A percentile compares a stretch with the other conserved stretches of the same genome.
phyloP scores from a whole-genome alignment of 1,284 basidiomycete species.

The Schizophyllum amplum region DNA sequence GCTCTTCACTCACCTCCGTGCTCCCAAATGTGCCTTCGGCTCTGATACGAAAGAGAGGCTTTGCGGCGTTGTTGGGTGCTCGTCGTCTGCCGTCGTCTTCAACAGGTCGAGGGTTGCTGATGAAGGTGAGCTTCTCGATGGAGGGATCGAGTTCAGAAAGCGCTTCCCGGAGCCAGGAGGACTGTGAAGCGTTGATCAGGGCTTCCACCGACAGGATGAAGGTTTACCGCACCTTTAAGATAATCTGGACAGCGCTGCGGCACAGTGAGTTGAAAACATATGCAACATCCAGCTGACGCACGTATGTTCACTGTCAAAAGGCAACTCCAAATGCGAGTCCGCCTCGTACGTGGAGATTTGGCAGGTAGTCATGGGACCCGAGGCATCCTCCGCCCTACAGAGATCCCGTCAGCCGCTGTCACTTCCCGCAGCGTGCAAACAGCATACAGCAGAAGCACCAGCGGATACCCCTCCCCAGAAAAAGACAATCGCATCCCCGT shows the following conservation, averaged over 20 bases:
- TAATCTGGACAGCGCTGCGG: constrained; percentile 68
- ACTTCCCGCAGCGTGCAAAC: constrained; percentile 1
- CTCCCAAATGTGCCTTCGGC: constrained; percentile 76
- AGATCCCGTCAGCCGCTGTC: constrained; percentile 2
- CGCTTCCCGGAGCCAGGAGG: constrained; percentile 87
- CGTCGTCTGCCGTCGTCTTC: constrained; percentile 21
- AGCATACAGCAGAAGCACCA: constrained; percentile 75
- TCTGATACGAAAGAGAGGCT: constrained; percentile 67
- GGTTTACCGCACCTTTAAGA: constrained; percentile 66
- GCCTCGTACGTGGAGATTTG: constrained; percentile 84
- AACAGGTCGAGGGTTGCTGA: constrained; percentile 55
- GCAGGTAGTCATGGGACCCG: constrained; percentile 83
- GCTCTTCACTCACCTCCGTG: constrained; percentile 58
- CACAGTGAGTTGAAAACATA: not conserved
- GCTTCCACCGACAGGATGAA: too few species aligned
- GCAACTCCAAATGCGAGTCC: constrained; percentile 73
- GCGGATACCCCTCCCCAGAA: constrained; percentile 69
- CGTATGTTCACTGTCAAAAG: constrained; percentile 67
- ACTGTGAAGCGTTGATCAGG: constrained; percentile 35
- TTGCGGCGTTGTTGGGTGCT: constrained; percentile 22
- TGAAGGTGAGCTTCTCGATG: constrained; percentile 75
- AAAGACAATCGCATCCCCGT: constrained; percentile 87
- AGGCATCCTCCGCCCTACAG: constrained; percentile 71
- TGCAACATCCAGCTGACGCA: constrained; percentile 25
- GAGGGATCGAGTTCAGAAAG: constrained; percentile 84